Percentiles rank a stretch among this genome's conserved stretches.
Conservation (phyloP, 2,329 filamentous ascomycete genomes). For the Fusarium scirpi region DNA sequence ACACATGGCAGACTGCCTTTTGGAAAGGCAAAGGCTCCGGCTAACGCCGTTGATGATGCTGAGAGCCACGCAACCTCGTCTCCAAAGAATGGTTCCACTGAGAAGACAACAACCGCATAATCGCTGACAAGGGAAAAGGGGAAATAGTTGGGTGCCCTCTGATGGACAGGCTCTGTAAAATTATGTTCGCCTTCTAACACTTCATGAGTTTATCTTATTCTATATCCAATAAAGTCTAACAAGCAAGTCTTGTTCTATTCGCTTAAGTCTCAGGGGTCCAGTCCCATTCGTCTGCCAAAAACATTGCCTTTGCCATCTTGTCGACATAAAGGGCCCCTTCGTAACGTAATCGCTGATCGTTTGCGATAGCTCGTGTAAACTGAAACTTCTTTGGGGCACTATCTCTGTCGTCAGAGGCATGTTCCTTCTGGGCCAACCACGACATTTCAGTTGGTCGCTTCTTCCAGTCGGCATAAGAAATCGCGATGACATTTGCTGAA, state of each 20-base stretch:
- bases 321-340: slow-evolving; percentile 64
- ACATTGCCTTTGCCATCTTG: slow-evolving; percentile 64
- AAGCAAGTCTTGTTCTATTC: slow-evolving; percentile 26
- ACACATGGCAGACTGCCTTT: slow-evolving; percentile 62
- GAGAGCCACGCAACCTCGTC: slow-evolving; percentile 46
- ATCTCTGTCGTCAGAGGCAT: slow-evolving; percentile 27
- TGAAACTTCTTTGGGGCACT: slow-evolving; percentile 52
- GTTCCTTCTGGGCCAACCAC: slow-evolving; percentile 53
- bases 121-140: background rate
- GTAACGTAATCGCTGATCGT: slow-evolving; percentile 63
- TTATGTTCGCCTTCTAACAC: slow-evolving; percentile 22
- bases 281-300: slow-evolving; percentile 69
- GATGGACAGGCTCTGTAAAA: slow-evolving; percentile 8
- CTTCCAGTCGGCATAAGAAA: slow-evolving; percentile 62
- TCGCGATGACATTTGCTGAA: slow-evolving; percentile 58
- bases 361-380: slow-evolving; percentile 64
- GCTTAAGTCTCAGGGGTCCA: slow-evolving; percentile 65
- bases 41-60: slow-evolving; percentile 36
- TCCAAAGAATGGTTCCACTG: slow-evolving; percentile 43
- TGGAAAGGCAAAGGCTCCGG: slow-evolving; percentile 51
- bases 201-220: slow-evolving; percentile 37
- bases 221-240: slow-evolving; percentile 27
- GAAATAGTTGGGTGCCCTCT: background rate
- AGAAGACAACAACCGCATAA: slow-evolving; percentile 45
- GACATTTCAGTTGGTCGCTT: slow-evolving; percentile 54